These are phyloP conservation scores for Naganishia friedmannii DNA, from an alignment of 768 basidiomycete genomes.

Conservation along the genomic window DNA sequence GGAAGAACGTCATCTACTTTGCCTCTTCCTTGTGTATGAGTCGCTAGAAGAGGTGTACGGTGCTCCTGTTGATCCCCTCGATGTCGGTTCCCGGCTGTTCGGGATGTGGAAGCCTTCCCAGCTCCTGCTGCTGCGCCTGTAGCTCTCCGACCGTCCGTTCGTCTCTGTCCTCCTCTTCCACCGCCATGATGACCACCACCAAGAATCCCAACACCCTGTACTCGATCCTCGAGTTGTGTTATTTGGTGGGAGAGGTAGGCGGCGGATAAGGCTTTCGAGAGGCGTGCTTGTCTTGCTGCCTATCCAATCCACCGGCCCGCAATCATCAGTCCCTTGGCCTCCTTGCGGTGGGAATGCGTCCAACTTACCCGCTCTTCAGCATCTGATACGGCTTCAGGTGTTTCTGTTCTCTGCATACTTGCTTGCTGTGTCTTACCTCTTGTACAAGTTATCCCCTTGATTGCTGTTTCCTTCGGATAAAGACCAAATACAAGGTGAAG, in stretches of 20 bases:
- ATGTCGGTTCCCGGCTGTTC: neutral
- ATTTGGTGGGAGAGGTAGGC: conserved; percentile 49
- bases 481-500: too few relatives aligned
- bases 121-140: neutral
- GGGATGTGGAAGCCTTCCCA: neutral
- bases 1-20: neutral
- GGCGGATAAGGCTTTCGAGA: conserved; percentile 45
- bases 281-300: conserved; percentile 42
- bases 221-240: conserved; percentile 45
- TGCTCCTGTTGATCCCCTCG: neutral
- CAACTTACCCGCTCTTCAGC: neutral
- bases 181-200: neutral
- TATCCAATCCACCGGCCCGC: conserved; percentile 5
- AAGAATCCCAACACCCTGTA: conserved; percentile 12
- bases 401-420: neutral
- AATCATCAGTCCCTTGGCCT: too few relatives aligned
- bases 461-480: too few relatives aligned
- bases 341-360: too few relatives aligned
- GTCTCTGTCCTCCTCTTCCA: neutral
- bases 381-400: neutral
- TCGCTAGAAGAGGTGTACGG: neutral
- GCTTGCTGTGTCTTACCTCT: neutral
- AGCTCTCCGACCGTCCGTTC: neutral
- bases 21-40: neutral
- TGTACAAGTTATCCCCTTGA: too few relatives aligned